A percentile compares a stretch with the other conserved stretches of the same genome.
These are phyloP conservation scores for Pythium biforme DNA, from an alignment of 352 stramenopile species.

Conservation along the genomic window DNA sequence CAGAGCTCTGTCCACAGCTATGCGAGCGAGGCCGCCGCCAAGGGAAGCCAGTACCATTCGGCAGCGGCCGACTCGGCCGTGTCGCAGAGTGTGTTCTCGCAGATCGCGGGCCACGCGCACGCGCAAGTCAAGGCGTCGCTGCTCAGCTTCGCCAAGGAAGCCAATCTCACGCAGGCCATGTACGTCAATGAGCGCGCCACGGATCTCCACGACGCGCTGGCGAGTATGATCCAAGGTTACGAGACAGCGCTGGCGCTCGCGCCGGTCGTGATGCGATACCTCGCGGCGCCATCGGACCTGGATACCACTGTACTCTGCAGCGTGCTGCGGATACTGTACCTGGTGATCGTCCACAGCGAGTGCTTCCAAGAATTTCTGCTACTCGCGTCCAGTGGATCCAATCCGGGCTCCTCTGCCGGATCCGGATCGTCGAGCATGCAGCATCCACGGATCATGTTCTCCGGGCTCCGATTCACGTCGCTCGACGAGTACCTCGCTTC, in stretches of 20 bases:
- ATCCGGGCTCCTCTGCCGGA: neutral
- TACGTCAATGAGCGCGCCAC: constrained; percentile 32
- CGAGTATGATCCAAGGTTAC: constrained; percentile 28
- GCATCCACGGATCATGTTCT: constrained; percentile 27
- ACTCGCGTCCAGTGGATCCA: constrained; percentile 5
- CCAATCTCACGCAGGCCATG: constrained; percentile 26
- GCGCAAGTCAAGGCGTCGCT: constrained; percentile 27
- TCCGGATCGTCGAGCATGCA: constrained; percentile 8
- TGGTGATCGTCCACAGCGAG: constrained; percentile 28
- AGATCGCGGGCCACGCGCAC: constrained; percentile 31
- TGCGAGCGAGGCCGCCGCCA: neutral
- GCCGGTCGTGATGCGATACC: constrained; percentile 28
- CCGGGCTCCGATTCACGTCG: constrained; percentile 26
- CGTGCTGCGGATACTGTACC: constrained; percentile 26
- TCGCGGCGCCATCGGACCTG: constrained; percentile 26
- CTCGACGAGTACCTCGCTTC: constrained; percentile 26
- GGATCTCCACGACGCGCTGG: constrained; percentile 31
- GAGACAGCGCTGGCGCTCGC: constrained; percentile 18
- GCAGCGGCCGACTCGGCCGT: constrained; percentile 8
- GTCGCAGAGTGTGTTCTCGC: constrained; percentile 34
- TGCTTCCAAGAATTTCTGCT: constrained; percentile 34
- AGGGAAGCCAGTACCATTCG: constrained; percentile 11
- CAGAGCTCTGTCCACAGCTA: constrained; percentile 3
- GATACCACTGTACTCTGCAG: constrained; percentile 25
- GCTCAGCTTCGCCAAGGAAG: constrained; percentile 28